A percentile compares a stretch with the other conserved stretches of the same genome.
These are phyloP conservation scores for Mycena sp. DNA, from an alignment of 1,284 basidiomycete species.

Conservation along the genomic window DNA sequence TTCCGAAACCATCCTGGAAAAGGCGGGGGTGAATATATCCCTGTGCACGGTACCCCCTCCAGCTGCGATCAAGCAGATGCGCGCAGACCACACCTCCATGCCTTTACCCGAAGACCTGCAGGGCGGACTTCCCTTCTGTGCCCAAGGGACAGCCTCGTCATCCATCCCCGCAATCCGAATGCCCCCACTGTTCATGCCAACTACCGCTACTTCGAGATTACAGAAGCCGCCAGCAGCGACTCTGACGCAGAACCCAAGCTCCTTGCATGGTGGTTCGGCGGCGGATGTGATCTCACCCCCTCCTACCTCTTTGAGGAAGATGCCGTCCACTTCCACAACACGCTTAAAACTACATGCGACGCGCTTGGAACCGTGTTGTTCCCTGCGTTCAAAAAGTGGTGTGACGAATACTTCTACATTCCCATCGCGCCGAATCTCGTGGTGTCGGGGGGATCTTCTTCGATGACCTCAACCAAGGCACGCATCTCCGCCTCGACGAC, in stretches of 20 bases:
- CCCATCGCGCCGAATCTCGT: constrained; percentile 89
- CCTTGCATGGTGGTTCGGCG: constrained; percentile 86
- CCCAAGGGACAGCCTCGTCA: constrained; percentile 89
- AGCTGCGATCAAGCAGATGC: constrained; percentile 93
- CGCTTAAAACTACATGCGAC: constrained; percentile 67
- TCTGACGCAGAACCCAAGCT: constrained; percentile 52
- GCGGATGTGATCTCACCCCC: constrained; percentile 73
- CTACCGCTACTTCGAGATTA: constrained; percentile 94
- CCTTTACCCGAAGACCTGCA: constrained; percentile 62
- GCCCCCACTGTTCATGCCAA: constrained; percentile 96
- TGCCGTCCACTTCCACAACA: constrained; percentile 85
- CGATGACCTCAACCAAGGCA: constrained; percentile 47
- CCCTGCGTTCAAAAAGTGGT: constrained; percentile 92
- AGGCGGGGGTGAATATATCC: constrained; percentile 96
- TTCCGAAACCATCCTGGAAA: constrained; percentile 82
- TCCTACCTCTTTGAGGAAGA: constrained; percentile 93
- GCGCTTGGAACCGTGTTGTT: constrained; percentile 78
- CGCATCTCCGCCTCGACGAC: constrained; percentile 62
- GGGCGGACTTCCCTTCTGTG: constrained; percentile 88
- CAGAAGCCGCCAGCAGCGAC: constrained; percentile 52
- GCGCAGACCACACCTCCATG: constrained; percentile 86
- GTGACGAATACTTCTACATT: constrained; percentile 97
- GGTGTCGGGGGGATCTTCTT: constrained; percentile 93
- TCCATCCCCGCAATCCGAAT: constrained; percentile 94
- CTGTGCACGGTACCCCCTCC: constrained; percentile 94